Percentiles rank a stretch among this genome's conserved stretches.
Evolutionary conservation across 2,329 filamentous ascomycete species (phyloP).

Genomic region (Phialemoniopsis sp.): DNA sequence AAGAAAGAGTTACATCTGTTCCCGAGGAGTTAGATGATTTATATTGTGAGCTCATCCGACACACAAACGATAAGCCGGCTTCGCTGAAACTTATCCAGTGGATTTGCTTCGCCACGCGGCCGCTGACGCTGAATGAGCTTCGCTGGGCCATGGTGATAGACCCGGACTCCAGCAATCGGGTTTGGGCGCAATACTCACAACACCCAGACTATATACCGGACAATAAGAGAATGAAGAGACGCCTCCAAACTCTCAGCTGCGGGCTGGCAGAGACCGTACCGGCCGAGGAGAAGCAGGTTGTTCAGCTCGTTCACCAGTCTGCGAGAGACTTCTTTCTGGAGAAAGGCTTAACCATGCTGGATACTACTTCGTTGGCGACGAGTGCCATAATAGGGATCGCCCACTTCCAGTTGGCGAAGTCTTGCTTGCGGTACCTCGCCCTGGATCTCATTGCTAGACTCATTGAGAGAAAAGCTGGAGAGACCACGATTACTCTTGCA

Average conservation of each 20-base stretch:
- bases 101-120: conserved; percentile 22
- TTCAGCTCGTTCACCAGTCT: too few species aligned
- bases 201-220: conserved; percentile 14
- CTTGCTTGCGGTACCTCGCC: too few species aligned
- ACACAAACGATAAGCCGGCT: conserved; percentile 7
- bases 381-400: too few species aligned
- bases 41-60: conserved; percentile 15
- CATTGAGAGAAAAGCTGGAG: too few species aligned
- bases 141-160: conserved; percentile 24
- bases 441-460: too few species aligned
- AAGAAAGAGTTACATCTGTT: conserved; percentile 9
- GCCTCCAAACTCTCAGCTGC: conserved; percentile 16
- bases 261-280: conserved; percentile 18
- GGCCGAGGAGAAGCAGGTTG: too few species aligned
- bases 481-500: too few species aligned
- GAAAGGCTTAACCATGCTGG: too few species aligned
- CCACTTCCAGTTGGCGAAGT: too few species aligned
- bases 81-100: conserved; percentile 23
- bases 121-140: conserved; percentile 19
- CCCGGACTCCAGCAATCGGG: too few species aligned
- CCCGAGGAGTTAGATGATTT: conserved; percentile 18
- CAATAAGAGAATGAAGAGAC: conserved; percentile 12
- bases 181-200: conserved; percentile 5
- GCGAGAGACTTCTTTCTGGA: too few species aligned
- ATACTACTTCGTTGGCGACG: too few species aligned